Evolutionary conservation across 352 stramenopile genomes (phyloP), one percentile per base, ranked within the genome.

Genomic region (Pythium pyrilobum): DNA sequence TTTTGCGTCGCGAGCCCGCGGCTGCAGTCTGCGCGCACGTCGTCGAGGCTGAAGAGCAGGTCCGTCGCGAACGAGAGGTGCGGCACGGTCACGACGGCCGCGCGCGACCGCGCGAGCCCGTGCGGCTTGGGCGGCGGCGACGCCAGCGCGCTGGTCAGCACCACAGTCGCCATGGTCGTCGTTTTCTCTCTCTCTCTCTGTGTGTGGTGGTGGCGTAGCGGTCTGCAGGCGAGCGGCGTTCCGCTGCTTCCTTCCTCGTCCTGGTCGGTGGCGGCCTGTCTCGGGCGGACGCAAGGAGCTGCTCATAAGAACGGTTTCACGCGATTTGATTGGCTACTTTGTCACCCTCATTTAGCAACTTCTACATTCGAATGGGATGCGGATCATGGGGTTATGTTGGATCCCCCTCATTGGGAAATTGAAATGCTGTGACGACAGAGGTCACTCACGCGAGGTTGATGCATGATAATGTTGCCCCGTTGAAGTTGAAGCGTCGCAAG

Each of bases 21-120:
- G 3, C 37, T 66, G 45, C 77, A 87, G 24, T 70, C 56, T 8
- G 56, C 59, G 25, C 69, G 71, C 4, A 93, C 82, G 1, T 84
- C 75, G 16, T 91, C 77, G 20, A 91, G 41, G 41, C 85, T 84
- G 52, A 91, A 93, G 43, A 93, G 72, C 23, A 93, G 64, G 46
- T 90, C 78, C 2, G 78, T 87, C 29, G 82, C 77, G 36, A 91
- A 93, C 16, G 70, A 83, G 32, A 79, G 47, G 42, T 80, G 66
- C 4, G 62, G 45, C 27, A 71, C 52, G 24, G 62, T 65, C 45
- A 69, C 52, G 27, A 54, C 59, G 7, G 44, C 28, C 37, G 34
- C 33, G 18, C 34, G 28, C 38, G 34, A 37, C 16, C 48, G 40
- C 41, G 46, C 33, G 27, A 38, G 27, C 40, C 18, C 36, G 11